phyloP scores from a whole-genome alignment of 2,329 filamentous ascomycete species.

The Diaporthe ilicicola region DNA sequence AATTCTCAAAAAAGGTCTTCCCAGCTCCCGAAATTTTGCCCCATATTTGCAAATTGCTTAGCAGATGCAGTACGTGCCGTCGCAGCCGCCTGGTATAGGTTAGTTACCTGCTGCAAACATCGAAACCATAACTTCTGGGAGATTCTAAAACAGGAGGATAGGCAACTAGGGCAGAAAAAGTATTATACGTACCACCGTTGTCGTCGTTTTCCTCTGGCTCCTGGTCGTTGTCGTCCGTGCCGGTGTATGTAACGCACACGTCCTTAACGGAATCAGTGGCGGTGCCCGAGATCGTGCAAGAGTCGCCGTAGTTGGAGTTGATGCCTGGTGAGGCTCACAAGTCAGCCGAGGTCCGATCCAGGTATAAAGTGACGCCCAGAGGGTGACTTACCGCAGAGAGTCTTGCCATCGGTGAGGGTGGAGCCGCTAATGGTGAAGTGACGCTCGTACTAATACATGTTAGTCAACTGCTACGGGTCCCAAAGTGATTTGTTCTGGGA shows the following conservation, averaged over 20 bases:
- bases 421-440: constrained; percentile 55
- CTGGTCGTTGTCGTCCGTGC: constrained; percentile 16
- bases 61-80: constrained; percentile 24
- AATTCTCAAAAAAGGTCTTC: background rate
- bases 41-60: background rate
- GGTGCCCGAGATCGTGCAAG: constrained; percentile 36
- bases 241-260: constrained; percentile 21
- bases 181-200: too few species aligned
- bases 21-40: background rate
- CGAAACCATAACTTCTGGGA: too few species aligned
- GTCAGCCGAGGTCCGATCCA: background rate
- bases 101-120: too few species aligned
- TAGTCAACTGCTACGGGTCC: too few species aligned
- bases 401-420: constrained; percentile 48
- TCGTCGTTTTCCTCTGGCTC: constrained; percentile 20
- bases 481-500: too few species aligned
- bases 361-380: background rate
- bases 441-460: too few species aligned
- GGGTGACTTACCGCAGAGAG: constrained; percentile 4
- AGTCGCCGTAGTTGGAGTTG: constrained; percentile 58
- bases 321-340: constrained; percentile 49
- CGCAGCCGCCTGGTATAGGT: constrained; percentile 10
- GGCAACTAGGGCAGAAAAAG: too few species aligned
- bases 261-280: background rate
- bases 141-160: too few species aligned